Percentiles rank a stretch among this genome's conserved stretches.
These are phyloP conservation scores for Aspergillus intermedius DNA, from an alignment of 2,329 filamentous ascomycete species.

Conservation along the genomic window DNA sequence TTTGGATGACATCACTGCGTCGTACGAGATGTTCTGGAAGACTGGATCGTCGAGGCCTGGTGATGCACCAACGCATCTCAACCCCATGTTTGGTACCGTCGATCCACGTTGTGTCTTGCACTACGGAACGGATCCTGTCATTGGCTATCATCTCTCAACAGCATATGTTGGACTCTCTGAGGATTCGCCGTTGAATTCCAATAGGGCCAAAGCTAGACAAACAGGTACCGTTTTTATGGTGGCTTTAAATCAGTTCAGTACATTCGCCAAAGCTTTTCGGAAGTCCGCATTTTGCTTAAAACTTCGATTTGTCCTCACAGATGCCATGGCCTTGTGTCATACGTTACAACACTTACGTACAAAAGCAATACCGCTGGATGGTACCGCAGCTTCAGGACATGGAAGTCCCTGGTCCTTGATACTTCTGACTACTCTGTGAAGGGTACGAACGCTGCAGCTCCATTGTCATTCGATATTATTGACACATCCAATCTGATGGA, in stretches of 20 bases:
- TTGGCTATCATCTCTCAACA: constrained; percentile 53
- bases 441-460: not conserved
- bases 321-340: not conserved
- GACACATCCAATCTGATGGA: not conserved
- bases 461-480: not conserved
- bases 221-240: not conserved
- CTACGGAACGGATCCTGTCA: constrained; percentile 46
- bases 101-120: constrained; percentile 30
- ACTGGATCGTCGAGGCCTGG: not conserved
- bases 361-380: not conserved
- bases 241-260: not conserved
- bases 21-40: not conserved
- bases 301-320: not conserved
- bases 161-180: constrained; percentile 39
- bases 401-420: not conserved
- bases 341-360: not conserved
- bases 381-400: not conserved
- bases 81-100: not conserved
- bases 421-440: not conserved
- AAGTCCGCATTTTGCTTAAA: not conserved
- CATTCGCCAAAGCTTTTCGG: not conserved
- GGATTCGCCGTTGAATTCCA: not conserved
- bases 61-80: not conserved
- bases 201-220: not conserved
- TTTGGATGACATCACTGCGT: not conserved